Evolutionary conservation across 164 flowering plant species (phyloP).

Genomic region (Vitis amurensis): DNA sequence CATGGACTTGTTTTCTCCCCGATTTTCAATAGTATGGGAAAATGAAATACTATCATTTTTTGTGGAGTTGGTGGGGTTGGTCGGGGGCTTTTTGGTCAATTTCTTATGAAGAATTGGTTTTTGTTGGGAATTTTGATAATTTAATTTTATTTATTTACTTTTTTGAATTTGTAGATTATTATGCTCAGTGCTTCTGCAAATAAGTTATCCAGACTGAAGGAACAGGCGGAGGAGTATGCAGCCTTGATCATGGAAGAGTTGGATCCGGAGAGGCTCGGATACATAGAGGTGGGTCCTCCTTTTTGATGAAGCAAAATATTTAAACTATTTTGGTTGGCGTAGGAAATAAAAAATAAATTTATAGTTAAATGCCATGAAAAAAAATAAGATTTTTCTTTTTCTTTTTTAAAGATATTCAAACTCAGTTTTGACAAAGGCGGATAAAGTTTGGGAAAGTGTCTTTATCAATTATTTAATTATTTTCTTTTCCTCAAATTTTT

Average conservation of each 20-base stretch:
- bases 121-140: neutral
- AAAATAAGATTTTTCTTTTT: too few species aligned
- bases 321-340: too few species aligned
- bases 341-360: too few species aligned
- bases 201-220: constrained; percentile 84
- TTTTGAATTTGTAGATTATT: constrained; percentile 56
- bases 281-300: constrained; percentile 76
- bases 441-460: too few species aligned
- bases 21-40: neutral
- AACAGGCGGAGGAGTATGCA: constrained; percentile 96
- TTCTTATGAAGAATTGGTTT: neutral
- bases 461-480: too few species aligned
- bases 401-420: too few species aligned
- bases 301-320: too few species aligned
- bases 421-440: too few species aligned
- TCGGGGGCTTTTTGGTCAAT: constrained; percentile 24
- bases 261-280: constrained; percentile 94
- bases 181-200: constrained; percentile 96
- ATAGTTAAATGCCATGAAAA: too few species aligned
- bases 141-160: neutral
- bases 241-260: constrained; percentile 98
- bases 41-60: neutral
- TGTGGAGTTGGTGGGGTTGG: constrained; percentile 28
- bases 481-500: too few species aligned
- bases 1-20: neutral